Conservation (phyloP, 495 filamentous ascomycete genomes). For the Talaromyces ruber region DNA sequence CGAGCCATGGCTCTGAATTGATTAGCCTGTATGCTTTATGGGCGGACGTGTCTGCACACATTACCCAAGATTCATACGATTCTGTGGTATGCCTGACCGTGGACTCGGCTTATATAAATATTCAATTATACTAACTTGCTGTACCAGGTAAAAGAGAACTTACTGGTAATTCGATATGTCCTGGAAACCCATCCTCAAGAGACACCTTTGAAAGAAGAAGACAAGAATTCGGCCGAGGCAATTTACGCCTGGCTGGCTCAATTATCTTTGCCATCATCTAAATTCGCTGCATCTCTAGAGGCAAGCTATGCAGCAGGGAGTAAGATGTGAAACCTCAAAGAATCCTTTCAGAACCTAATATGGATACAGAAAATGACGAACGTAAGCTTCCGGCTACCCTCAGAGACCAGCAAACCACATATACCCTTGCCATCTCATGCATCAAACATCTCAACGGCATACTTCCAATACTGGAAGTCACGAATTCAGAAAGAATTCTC, state of each 20-base stretch:
- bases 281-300: conserved; percentile 18
- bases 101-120: not conserved
- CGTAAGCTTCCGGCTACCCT: conserved; percentile 6
- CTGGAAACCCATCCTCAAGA: conserved; percentile 14
- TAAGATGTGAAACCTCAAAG: conserved; percentile 7
- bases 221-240: conserved; percentile 17
- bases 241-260: conserved; percentile 29
- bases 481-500: conserved; percentile 16
- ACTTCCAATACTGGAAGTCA: conserved; percentile 12
- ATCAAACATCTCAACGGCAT: conserved; percentile 14
- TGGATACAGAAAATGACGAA: conserved; percentile 10
- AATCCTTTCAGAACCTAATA: not conserved
- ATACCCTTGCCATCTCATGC: conserved; percentile 23
- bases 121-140: not conserved
- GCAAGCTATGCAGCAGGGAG: conserved; percentile 18
- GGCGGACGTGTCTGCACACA: conserved; percentile 20
- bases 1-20: not conserved
- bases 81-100: conserved; percentile 7
- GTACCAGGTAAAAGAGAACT: conserved; percentile 12
- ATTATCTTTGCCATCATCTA: conserved; percentile 23
- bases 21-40: conserved; percentile 18
- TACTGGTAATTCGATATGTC: conserved; percentile 20
- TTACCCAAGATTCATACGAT: conserved; percentile 6
- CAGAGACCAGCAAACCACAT: conserved; percentile 16
- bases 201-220: conserved; percentile 11